Base-by-base conservation (phyloP, 768 basidiomycete genomes). In the Dioszegia crocea region DNA sequence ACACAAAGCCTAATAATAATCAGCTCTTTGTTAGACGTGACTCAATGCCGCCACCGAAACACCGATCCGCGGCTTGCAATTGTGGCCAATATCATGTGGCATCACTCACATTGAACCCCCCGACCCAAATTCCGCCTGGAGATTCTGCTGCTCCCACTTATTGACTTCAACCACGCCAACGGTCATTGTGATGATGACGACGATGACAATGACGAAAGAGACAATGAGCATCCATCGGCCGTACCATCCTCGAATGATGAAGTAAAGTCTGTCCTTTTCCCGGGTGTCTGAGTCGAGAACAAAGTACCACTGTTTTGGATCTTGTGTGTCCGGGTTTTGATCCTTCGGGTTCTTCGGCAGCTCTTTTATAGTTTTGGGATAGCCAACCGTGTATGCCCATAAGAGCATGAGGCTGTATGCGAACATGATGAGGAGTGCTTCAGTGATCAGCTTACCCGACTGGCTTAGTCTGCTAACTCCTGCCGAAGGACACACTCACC, bases 41-140 rank as follows among this genome's bases (percentile, higher is more conserved):
- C n/a, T n/a, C n/a, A n/a, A n/a, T n/a, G n/a, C n/a, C n/a, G n/a
- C n/a, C n/a, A n/a, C n/a, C n/a, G n/a, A n/a, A n/a, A n/a, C n/a
- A n/a, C n/a, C n/a, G 41, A 43, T 43, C 11, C 19, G 41, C 41
- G 19, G 41, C 41, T 21, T 43, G 41, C 41, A 43, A 11, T n/a
- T n/a, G n/a, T n/a, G n/a, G n/a, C n/a, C n/a, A n/a, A n/a, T n/a
- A 43, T 43, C 40, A 16, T 16, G 12, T 5, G 21, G 33, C 38
- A 6, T 16, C 23, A 27, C 49, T 53, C 24, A 53, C 51, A 53
- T 40, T 23, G 40, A 53, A 8, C 51, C 51, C 1, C 51, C 51
- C 10, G 11, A 24, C n/a, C 38, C 51, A 17, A 39, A 40, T 27
- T 26, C 16, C 3, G 51, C 36, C 21, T 40, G 12, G 9, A 53